Conservation (phyloP, 1,284 basidiomycete species). For the Fomitopsis pinicola region DNA sequence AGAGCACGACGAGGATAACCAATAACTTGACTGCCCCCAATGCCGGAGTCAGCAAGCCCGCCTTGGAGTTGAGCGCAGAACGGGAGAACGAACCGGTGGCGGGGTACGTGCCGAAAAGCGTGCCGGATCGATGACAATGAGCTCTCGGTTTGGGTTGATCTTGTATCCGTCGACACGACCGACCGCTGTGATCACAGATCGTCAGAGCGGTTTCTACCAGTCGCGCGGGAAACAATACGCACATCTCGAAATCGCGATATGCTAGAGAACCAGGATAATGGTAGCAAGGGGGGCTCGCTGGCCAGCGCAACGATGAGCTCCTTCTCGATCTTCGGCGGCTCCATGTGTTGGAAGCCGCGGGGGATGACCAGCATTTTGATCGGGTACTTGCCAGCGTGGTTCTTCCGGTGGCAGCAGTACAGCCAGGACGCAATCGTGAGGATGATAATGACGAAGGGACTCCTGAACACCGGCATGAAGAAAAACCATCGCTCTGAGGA, state of each 20-base stretch:
- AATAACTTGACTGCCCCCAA: constrained; percentile 87
- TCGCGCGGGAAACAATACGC: constrained; percentile 20
- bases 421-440: constrained; percentile 85
- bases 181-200: constrained; percentile 57
- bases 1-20: constrained; percentile 90
- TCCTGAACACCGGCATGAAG: constrained; percentile 82
- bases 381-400: constrained; percentile 63
- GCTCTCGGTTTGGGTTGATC: constrained; percentile 96
- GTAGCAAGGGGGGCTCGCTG: constrained; percentile 84
- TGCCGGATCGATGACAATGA: constrained; percentile 94
- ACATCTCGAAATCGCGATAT: constrained; percentile 95
- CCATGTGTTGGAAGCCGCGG: constrained; percentile 77
- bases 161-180: constrained; percentile 96
- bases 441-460: constrained; percentile 84
- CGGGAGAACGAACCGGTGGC: constrained; percentile 98
- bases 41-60: constrained; percentile 91
- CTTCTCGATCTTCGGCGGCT: constrained; percentile 62
- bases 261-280: constrained; percentile 93
- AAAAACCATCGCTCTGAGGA: constrained; percentile 74
- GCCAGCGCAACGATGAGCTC: constrained; percentile 69
- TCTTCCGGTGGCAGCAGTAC: constrained; percentile 64
- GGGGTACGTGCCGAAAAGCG: constrained; percentile 89
- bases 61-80: constrained; percentile 93
- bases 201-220: constrained; percentile 1
- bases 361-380: constrained; percentile 89